phyloP scores from a whole-genome alignment of 176 grass and related monocot species.

The Paspalum vaginatum region DNA sequence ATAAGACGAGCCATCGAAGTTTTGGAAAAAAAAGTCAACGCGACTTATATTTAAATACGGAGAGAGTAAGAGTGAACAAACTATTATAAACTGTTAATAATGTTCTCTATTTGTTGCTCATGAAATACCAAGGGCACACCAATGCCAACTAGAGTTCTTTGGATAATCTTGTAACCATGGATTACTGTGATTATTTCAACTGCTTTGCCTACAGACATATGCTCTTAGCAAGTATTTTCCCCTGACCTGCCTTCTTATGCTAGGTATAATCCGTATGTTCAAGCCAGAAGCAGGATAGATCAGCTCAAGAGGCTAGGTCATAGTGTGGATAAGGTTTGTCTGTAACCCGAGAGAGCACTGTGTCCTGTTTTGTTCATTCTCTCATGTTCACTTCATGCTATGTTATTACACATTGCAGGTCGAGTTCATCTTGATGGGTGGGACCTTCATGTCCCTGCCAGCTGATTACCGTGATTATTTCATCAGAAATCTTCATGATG shows the following conservation, averaged over 20 bases:
- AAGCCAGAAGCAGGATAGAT: constrained; percentile 99
- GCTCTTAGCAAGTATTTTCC: neutral
- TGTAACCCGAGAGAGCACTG: neutral
- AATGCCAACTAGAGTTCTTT: constrained; percentile 15
- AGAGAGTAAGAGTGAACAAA: neutral
- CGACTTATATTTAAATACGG: no score
- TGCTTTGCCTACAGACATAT: constrained; percentile 5
- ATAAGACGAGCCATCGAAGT: no score
- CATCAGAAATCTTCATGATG: constrained; percentile 98
- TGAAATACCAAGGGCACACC: neutral
- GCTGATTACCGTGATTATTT: constrained; percentile 98
- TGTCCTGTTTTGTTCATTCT: constrained; percentile 8
- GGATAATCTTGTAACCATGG: neutral
- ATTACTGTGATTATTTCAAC: constrained; percentile 26
- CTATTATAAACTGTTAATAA: constrained; percentile 16
- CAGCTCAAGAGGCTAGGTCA: constrained; percentile 96
- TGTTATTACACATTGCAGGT: constrained; percentile 50
- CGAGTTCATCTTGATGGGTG: constrained; percentile 98
- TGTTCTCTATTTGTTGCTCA: constrained; percentile 3
- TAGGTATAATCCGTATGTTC: constrained; percentile 98
- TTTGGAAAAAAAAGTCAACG: no score
- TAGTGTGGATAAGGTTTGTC: constrained; percentile 94
- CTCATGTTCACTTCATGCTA: neutral
- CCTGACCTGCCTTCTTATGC: constrained; percentile 22
- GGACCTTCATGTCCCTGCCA: constrained; percentile 93